These are phyloP conservation scores for Asterophora lycoperdoides DNA, from an alignment of 768 basidiomycete species.

Conservation along the genomic window DNA sequence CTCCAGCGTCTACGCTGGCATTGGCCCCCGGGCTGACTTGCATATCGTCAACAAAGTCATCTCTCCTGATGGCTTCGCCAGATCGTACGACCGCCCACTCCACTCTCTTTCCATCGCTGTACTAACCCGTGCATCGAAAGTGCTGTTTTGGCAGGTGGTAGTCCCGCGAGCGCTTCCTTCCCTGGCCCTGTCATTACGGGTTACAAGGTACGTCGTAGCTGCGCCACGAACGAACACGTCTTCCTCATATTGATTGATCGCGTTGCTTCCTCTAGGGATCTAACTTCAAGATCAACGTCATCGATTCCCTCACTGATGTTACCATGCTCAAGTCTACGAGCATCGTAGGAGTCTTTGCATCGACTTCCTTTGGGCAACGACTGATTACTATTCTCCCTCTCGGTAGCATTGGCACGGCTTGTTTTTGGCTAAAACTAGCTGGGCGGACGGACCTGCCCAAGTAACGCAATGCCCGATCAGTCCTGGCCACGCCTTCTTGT, in stretches of 20 bases:
- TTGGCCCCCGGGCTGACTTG: conserved; percentile 29
- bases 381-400: neutral
- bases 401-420: conserved; percentile 47
- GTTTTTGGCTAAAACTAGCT: conserved; percentile 31
- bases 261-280: conserved; percentile 29
- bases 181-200: conserved; percentile 25
- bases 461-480: conserved; percentile 42
- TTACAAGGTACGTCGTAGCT: conserved; percentile 21
- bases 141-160: conserved; percentile 24
- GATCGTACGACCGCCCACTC: conserved; percentile 4
- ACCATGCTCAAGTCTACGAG: conserved; percentile 48
- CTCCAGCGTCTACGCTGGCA: conserved; percentile 14
- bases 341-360: conserved; percentile 32
- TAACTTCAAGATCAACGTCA: conserved; percentile 43
- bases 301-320: conserved; percentile 41
- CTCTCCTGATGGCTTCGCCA: conserved; percentile 44
- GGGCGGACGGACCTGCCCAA: conserved; percentile 38
- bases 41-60: conserved; percentile 39
- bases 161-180: conserved; percentile 8
- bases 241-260: neutral
- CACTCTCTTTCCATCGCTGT: neutral
- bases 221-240: neutral
- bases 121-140: neutral
- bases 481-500: conserved; percentile 34
- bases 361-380: neutral